Base-by-base conservation (phyloP, 2,329 filamentous ascomycete species). In the Aspergillus sp. region DNA sequence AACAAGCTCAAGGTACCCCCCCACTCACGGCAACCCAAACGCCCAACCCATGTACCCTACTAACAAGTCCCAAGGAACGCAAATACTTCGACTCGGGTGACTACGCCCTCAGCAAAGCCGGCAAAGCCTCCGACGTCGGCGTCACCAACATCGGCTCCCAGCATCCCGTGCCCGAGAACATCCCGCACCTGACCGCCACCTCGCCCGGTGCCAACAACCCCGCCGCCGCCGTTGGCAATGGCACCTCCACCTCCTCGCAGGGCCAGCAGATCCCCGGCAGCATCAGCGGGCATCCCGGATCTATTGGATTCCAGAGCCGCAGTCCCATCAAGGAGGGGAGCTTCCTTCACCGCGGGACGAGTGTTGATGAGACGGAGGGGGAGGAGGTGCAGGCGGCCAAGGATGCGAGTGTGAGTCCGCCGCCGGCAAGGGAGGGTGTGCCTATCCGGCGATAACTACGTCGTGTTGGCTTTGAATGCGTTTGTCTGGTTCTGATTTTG, bases 41-140 rank as follows among this genome's bases (percentile, higher is more conserved):
- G 14, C 16, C 16, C 5, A 36, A 13, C 33, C 38, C 11, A 45
- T 50, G 16, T 6, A 22, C 5, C 22, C 22, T 22, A 22, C 22
- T 22, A 22, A 22, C 22, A 33, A 24, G 38, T 30, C 38, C 45
- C 55, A 19, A 50, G 83, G 94, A 97, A 74, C 92, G 94, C 79
- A 99, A 95, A 79, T 96, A 96, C 79, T 96, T 96, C 75, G 91
- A 96, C 79, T 94, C 89, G 55, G 92, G 91, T 68, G 91, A 96
- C 78, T 96, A 96, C 68, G 92, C 92, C 68, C 89, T 96, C 77
- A 93, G 89, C 74, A 96, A 96, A 80, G 94, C 94, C 54, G 94
- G 94, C 75, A 97, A 97, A 79, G 91, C 90, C 72, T 89, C 92
- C 68, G 89, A 94, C 69, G 88, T 94, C 67, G 93, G 95, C 69